phyloP scores from a whole-genome alignment of 2,329 filamentous ascomycete genomes.

The Cryphonectria radicalis region DNA sequence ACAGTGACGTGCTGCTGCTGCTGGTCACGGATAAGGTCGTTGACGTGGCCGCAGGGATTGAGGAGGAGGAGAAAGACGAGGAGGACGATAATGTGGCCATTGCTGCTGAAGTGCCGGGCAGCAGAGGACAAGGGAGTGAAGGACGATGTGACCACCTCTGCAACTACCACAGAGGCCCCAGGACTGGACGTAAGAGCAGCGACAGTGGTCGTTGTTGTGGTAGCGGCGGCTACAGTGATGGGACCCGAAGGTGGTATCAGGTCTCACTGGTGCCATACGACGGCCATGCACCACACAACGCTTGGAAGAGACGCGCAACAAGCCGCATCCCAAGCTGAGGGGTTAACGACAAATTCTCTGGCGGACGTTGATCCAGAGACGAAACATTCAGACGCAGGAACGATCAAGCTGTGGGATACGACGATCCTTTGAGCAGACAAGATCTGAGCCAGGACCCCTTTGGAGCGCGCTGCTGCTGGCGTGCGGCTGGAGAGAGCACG shows the following conservation, averaged over 20 bases:
- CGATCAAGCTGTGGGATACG: background rate
- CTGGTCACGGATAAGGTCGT: background rate
- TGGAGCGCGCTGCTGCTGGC: background rate
- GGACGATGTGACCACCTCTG: background rate
- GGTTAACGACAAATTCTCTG: background rate
- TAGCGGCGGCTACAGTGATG: background rate
- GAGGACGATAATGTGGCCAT: slow-evolving; percentile 9
- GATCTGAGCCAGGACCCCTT: background rate
- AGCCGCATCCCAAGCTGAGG: background rate
- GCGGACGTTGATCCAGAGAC: background rate
- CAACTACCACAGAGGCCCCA: background rate
- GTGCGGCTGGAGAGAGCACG: background rate
- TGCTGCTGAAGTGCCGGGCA: background rate
- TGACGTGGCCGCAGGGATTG: background rate
- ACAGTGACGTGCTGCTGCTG: background rate
- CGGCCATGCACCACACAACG: too few relatives aligned
- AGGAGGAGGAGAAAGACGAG: background rate
- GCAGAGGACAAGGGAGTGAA: background rate
- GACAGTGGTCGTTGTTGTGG: background rate
- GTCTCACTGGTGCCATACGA: background rate
- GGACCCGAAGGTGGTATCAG: background rate
- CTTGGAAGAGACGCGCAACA: background rate
- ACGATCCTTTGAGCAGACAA: background rate
- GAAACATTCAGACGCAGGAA: background rate
- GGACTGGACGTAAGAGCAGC: background rate